Conservation (phyloP, 192 early-diverging fungal species). For the Coemansia reversa region DNA sequence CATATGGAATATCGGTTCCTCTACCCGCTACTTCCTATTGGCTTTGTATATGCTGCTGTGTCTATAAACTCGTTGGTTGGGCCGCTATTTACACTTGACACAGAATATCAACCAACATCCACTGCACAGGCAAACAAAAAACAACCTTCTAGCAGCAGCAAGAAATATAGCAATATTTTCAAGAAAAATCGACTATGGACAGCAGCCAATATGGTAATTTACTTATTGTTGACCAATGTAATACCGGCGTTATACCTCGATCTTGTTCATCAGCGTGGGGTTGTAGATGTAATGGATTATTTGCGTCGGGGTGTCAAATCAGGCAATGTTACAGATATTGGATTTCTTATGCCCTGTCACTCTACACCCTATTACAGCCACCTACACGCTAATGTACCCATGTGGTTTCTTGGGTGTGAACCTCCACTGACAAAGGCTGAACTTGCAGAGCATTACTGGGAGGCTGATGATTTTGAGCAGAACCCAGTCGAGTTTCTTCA, state of each 20-base stretch:
- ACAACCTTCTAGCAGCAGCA: neutral
- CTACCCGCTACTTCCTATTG: slow-evolving; percentile 78
- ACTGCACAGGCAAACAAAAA: neutral
- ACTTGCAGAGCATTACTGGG: slow-evolving; percentile 61
- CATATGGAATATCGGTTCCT: slow-evolving; percentile 98
- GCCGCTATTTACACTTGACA: neutral
- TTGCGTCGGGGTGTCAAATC: slow-evolving; percentile 55
- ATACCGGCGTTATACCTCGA: slow-evolving; percentile 69
- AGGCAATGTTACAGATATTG: slow-evolving; percentile 41
- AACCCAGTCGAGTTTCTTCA: slow-evolving; percentile 63
- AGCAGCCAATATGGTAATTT: slow-evolving; percentile 11
- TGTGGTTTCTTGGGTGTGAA: slow-evolving; percentile 91
- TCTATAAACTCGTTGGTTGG: slow-evolving; percentile 51
- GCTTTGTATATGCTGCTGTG: slow-evolving; percentile 44
- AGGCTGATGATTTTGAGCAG: slow-evolving; percentile 78
- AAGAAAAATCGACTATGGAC: slow-evolving; percentile 8
- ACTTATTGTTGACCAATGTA: slow-evolving; percentile 64
- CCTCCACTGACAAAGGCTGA: slow-evolving; percentile 64
- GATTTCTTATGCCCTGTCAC: slow-evolving; percentile 95
- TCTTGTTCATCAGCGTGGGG: slow-evolving; percentile 87
- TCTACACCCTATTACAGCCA: slow-evolving; percentile 93
- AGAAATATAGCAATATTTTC: neutral
- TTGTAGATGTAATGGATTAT: slow-evolving; percentile 80
- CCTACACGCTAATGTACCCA: slow-evolving; percentile 66
- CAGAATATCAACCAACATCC: neutral